Evolutionary conservation across 257 asterid genomes (phyloP), one percentile per base, ranked within the genome.

Genomic region (Fraxinus excelsior): DNA sequence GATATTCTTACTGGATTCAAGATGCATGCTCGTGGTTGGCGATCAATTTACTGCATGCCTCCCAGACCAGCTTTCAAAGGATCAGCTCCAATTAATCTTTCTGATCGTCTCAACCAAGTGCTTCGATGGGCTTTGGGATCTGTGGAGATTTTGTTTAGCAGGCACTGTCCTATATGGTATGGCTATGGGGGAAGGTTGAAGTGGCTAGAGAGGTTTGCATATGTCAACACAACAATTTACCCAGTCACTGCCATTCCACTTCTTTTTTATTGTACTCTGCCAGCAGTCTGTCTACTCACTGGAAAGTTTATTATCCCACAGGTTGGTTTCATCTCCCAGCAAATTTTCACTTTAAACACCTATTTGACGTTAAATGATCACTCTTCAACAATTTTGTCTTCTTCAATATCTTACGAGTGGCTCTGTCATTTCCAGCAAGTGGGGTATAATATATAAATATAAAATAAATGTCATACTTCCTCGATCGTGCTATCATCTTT

Each of bases 21-120:
- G 89, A 94, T 94, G 98, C 98, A 94, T 75, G 98, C 98, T 4
- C 97, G 98, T 83, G 98, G 98, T 37, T 94, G 98, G 98, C 92
- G 98, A 35, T 94, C 98, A 67, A 91, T 94, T 73, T 94, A 94
- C 89, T 94, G 98, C 81, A 94, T 94, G 92, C 98, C 98, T 65
- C 81, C 84, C 12, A 88, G 97, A 76, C 89, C 98, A 31, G 98
- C 98, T 82, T 94, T 94, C 84, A 94, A 94, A 83, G 98, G 97
- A 70, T 94, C 98, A 65, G 98, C 98, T 81, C 98, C 98, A 66
- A 94, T 94, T 42, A 94, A 94, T 89, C 99, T 94, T 82, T 94
- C 99, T 9, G 99, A 94, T 88, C 97, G 99, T 84, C 82, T 94
- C 78, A 92, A 91, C 83, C 99, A 94, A 87, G 99, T 94, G 88